Base-by-base conservation (phyloP, 1,284 basidiomycete species). In the Sporisorium iseilematis-ciliati region DNA sequence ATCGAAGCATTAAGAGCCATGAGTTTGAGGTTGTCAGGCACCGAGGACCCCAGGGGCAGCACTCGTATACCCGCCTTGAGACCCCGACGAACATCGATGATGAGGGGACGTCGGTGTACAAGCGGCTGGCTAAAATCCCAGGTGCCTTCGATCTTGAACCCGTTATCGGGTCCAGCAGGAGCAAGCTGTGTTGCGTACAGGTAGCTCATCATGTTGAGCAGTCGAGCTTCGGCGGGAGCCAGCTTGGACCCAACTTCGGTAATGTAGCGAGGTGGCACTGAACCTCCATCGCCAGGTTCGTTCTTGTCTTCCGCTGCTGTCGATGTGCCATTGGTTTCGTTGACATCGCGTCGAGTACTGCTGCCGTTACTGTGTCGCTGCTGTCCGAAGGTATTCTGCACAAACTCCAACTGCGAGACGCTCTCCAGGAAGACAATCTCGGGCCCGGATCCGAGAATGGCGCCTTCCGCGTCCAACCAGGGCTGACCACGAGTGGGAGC, bases 1-100 rank as follows among this genome's bases (percentile, higher is more conserved):
- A 98, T 78, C 1, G 91, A 90, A 0, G 92, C 92, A 73, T 94
- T 94, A 48, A 98, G 87, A 0, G 93, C 93, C 4, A 89, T 86
- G 0, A 86, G 85, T 45, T 63, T 60, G 21, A 26, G 62, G 40
- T 41, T 56, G 49, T 74, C 72, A 6, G 71, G 75, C 11, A 82
- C 75, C 12, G 60, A 61, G 7, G 75, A 79, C 7, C 78, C 77
- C 11, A 65, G 38, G 6, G 73, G 59, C 33, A 84, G 57, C 18
- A 82, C 59, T 11, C 71, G 67, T 14, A 82, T 63, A 93, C 85
- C 84, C 94, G 93, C 7, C 88, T 86, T 3, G 87, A 87, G 0
- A 90, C 88, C 54, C 94, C 92, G 14, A 87, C 87, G 85, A 0
- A 91, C 90, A 42, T 82, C 77, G 14, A 84, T 60, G 10, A 69